Base-by-base conservation (phyloP, 306 rosid species). In the Oemleria cerasiformis region DNA sequence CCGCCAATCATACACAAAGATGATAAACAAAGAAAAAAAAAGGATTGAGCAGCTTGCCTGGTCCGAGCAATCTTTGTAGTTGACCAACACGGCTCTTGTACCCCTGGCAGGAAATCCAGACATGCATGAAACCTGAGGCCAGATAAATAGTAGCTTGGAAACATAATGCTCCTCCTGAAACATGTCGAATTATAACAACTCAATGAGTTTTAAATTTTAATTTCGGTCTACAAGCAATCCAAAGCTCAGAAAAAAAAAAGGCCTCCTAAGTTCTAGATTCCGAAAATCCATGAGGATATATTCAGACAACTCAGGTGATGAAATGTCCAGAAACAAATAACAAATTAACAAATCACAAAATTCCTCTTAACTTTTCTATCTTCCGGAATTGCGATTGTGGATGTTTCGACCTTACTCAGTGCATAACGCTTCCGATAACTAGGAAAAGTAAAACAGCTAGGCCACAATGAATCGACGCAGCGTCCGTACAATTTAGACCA, bases 101-200 rank as follows among this genome's bases (percentile, higher is more conserved):
- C 97, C 97, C 72, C 95, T 83, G 30, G 89, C 80, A 64, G 96
- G 96, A 84, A 77, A 89, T 63, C 92, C 96, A 56, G 95, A 76
- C 51, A 81, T 68, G 64, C 98, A 94, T 15, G 91, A 84, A 11
- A 86, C 90, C 71, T 91, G 96, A 68, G 98, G 98, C 98, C 98
- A 94, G 8, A 90, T 48, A 67, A 91, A 86, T 71, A 79, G 84
- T 81, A 94, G 84, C 82, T 82, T 91, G 53, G 96, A 89, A 69
- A 89, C 88, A 36, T 79, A 89, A 80, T 86, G 98, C 77, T 94
- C 92, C 79, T 94, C 98, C 96, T 89, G 85, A 75, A 71, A 65
- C 73, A 70, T 17, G 7, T 7, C 39, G 39, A 60, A 73, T 47
- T 23, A 30, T 36, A 30, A 36, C 15, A 58, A 48, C 47, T 20